Conservation (phyloP, 768 basidiomycete genomes). For the Pholiota microspora region DNA sequence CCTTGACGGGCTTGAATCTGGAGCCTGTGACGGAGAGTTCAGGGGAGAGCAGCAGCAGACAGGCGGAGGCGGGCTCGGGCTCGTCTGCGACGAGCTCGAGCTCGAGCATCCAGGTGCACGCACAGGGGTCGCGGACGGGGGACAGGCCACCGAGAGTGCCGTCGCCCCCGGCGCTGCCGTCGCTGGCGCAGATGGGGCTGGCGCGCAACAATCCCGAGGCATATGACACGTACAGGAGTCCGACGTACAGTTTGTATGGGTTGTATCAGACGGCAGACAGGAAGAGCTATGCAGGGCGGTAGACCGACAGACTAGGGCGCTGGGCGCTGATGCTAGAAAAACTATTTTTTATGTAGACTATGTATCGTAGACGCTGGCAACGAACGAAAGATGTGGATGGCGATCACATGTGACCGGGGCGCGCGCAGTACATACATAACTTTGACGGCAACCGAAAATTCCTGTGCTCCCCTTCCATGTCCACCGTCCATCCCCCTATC, state of each 20-base stretch:
- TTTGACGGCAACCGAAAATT: constrained; percentile 13
- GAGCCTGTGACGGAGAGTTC: constrained; percentile 8
- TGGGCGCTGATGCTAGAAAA: neutral
- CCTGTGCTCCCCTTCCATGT: constrained; percentile 19
- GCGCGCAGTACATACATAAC: neutral
- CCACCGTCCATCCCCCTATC: constrained; percentile 17
- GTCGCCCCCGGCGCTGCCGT: constrained; percentile 71
- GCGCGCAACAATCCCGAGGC: constrained; percentile 60
- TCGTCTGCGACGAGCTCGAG: neutral
- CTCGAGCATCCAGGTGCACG: neutral
- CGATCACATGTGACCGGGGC: constrained; percentile 3
- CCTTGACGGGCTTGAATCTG: constrained; percentile 23
- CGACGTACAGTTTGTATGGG: constrained; percentile 82
- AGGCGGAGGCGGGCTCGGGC: constrained; percentile 1
- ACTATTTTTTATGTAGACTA: constrained; percentile 3
- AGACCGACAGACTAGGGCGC: neutral
- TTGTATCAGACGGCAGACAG: constrained; percentile 59
- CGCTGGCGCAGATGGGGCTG: constrained; percentile 75
- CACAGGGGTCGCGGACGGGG: constrained; percentile 24
- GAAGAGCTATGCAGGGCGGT: constrained; percentile 40
- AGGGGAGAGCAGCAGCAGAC: neutral
- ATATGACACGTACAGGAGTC: constrained; percentile 68
- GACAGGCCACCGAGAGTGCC: constrained; percentile 80
- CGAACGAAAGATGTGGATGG: neutral
- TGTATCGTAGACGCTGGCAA: constrained; percentile 2